Evolutionary conservation across 805 yeast species (phyloP), one percentile per base, ranked within the genome.

Genomic region (Starmerella sirachaensis): DNA sequence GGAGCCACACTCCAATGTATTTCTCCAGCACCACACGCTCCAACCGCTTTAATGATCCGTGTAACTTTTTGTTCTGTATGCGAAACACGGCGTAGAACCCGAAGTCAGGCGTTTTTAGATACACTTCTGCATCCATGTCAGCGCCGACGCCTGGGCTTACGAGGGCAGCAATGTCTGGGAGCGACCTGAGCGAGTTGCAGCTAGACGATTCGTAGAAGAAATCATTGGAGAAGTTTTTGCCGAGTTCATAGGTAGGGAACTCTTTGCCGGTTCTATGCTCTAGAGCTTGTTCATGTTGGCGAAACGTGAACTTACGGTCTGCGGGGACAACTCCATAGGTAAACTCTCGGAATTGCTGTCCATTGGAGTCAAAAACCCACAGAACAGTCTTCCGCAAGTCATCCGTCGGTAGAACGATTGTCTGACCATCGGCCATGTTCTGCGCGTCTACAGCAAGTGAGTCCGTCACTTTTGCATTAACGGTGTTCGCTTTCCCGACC

Each of bases 121-220:
- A 45, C 10, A 38, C 44, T 33, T 45, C 49, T 2, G 49, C 49
- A 19, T 45, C 49, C 3, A 41, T 18, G 22, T 45, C 46, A 12
- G 17, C 11, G 10, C 48, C 48, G 8, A 35, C 31, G 12, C 49
- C 49, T 8, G 34, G 27, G 29, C 40, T 35, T 2, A 37, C 27
- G 14, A 40, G 18, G 6, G 47, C 38, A 4, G 20, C 11, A 16
- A 45, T 20, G 13, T 45, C 49, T 2, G 47, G 47, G 3, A 45
- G 34, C 4, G 49, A 40, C n/a, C 49, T 16, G 33, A 45, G 33
- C 11, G 31, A 6, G 27, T 34, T 37, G 41, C 33, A 31, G 7
- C 35, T 20, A 2, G 35, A 35, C 4, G 18, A 13, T 20, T 43
- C 45, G 17, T 17, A 24, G 31, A 45, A 45, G 21, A 30, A 34